These are phyloP conservation scores for Skeletonema menzelii DNA, from an alignment of 108 stramenopile species.

Conservation along the genomic window DNA sequence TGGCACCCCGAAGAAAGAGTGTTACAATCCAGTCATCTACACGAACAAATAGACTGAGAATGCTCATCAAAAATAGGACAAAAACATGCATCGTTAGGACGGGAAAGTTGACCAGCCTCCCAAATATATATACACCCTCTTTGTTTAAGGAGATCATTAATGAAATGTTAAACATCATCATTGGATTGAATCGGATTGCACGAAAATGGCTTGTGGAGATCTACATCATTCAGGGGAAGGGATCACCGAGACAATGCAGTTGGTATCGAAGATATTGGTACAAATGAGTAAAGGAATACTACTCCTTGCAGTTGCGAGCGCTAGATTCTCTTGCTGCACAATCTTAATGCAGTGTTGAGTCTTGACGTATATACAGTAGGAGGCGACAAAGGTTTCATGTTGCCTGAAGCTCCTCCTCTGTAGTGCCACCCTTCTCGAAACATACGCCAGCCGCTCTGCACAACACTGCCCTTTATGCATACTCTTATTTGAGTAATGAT, in stretches of 20 bases:
- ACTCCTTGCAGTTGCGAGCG: background rate
- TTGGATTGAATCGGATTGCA: background rate
- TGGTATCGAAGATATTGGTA: background rate
- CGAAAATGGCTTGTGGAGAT: background rate
- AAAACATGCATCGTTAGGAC: background rate
- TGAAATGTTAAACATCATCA: background rate
- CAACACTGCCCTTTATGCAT: background rate
- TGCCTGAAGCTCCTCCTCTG: slow-evolving; percentile 15
- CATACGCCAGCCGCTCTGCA: background rate
- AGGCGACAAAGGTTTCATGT: background rate
- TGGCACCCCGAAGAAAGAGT: background rate
- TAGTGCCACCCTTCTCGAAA: background rate
- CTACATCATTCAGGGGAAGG: background rate
- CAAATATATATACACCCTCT: background rate
- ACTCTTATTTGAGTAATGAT: background rate
- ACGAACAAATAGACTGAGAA: background rate
- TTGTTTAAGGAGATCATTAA: background rate
- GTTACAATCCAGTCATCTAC: background rate
- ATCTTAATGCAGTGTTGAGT: background rate
- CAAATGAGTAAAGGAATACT: background rate
- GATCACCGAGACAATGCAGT: background rate
- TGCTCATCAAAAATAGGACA: background rate
- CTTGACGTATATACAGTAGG: slow-evolving; percentile 1
- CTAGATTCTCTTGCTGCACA: background rate
- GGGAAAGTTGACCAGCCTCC: background rate